These are phyloP conservation scores for Pseudonitzschia multiseries DNA, from an alignment of 108 stramenopile species.

Conservation along the genomic window DNA sequence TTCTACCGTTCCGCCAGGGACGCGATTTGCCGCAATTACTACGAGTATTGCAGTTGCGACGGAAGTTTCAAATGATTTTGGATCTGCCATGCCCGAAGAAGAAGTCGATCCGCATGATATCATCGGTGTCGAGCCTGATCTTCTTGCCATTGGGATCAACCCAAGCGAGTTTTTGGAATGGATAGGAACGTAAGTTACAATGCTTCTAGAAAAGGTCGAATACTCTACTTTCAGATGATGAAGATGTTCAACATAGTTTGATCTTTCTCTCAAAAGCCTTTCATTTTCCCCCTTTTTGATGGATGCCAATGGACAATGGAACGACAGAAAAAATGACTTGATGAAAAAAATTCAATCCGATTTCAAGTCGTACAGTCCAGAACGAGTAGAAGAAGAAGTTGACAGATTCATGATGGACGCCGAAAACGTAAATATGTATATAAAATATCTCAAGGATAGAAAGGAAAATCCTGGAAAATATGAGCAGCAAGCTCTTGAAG, in stretches of 20 bases:
- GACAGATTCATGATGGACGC: slow-evolving; percentile 76
- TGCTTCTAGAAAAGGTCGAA: not conserved
- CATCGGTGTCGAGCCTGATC: slow-evolving; percentile 54
- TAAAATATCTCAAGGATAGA: slow-evolving; percentile 62
- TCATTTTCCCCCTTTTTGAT: slow-evolving; percentile 5
- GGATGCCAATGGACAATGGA: not conserved
- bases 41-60: not conserved
- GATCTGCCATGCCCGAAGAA: slow-evolving; percentile 22
- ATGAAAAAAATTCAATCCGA: slow-evolving; percentile 62
- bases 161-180: slow-evolving; percentile 66
- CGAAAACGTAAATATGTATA: slow-evolving; percentile 72
- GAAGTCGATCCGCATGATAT: slow-evolving; percentile 30
- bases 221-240: not conserved
- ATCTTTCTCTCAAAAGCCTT: slow-evolving; percentile 13
- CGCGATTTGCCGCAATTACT: not conserved
- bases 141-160: slow-evolving; percentile 74
- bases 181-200: slow-evolving; percentile 75
- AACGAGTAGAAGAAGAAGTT: slow-evolving; percentile 52
- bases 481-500: slow-evolving; percentile 4
- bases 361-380: slow-evolving; percentile 46
- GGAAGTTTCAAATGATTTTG: slow-evolving; percentile 10
- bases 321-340: slow-evolving; percentile 62
- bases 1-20: not conserved
- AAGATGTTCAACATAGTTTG: not conserved
- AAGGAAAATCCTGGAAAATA: slow-evolving; percentile 50